phyloP scores from a whole-genome alignment of 2,329 filamentous ascomycete species.

The Neospermospora avenae region DNA sequence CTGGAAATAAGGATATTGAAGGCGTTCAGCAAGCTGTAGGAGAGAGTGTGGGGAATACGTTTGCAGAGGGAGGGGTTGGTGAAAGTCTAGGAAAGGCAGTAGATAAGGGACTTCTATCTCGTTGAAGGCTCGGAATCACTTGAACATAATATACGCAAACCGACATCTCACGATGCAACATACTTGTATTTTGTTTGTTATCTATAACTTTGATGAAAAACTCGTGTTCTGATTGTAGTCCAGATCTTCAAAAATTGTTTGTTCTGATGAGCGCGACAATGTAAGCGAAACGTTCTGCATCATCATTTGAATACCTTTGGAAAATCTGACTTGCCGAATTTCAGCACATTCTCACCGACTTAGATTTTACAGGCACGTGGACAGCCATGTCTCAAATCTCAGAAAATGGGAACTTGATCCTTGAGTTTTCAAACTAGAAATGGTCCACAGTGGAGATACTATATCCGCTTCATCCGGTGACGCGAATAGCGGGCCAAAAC shows the following conservation, averaged over 20 bases:
- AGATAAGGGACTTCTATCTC: slow-evolving; percentile 21
- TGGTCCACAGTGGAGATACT: neutral
- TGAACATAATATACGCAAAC: neutral
- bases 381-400: neutral
- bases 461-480: neutral
- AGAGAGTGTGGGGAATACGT: slow-evolving; percentile 23
- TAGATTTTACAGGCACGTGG: too few relatives aligned
- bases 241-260: too few relatives aligned
- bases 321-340: too few relatives aligned
- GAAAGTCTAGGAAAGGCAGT: slow-evolving; percentile 23
- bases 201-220: too few relatives aligned
- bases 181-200: neutral
- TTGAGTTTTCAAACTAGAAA: neutral
- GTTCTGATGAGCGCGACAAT: too few relatives aligned
- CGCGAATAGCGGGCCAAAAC: neutral
- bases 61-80: slow-evolving; percentile 19
- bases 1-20: slow-evolving; percentile 31
- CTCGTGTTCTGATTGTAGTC: too few relatives aligned
- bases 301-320: too few relatives aligned
- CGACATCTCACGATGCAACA: neutral
- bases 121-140: neutral
- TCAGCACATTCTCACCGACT: too few relatives aligned
- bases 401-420: neutral
- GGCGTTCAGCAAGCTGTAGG: slow-evolving; percentile 25
- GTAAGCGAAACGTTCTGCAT: too few relatives aligned